Base-by-base conservation (phyloP, 1,284 basidiomycete species). In the Cutaneotrichosporon cavernicola region DNA sequence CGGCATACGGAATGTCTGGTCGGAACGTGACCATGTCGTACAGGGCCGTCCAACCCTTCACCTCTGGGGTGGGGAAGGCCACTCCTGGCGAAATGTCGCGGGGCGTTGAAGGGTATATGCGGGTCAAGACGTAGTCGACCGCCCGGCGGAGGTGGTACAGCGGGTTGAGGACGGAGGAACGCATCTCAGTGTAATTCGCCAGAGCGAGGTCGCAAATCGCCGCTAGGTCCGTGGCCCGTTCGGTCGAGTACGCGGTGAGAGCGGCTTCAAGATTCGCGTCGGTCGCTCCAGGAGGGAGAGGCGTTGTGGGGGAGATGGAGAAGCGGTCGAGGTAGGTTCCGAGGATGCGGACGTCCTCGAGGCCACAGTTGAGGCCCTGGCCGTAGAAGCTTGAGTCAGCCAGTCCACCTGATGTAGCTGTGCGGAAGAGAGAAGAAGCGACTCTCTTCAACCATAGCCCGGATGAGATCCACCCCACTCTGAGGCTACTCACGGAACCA, bases 11-110 rank as follows among this genome's bases (percentile, higher is more conserved):
- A 69, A 97, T 86, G 79, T 97, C 95, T 52, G 92, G 91, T 47
- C 93, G 86, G 83, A 99, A 99, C 46, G 96, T 97, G 69, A 97
- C 90, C 93, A 98, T 96, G 38, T 91, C 91, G 80, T 99, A 99
- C 60, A 97, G 84, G 58, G 92, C 91, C 63, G 92, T 85, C 96
- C 96, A 99, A 40, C 90, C 90, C 64, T 80, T 79, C 46, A 88
- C 86, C 61, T 83, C 78, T 59, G 78, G 68, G n/a, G 74, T 78
- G 1, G 78, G 79, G 75, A 81, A 81, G 10, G 76, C 74, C 21
- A 71, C 66, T 49, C 69, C 68, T 5, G 76, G 84, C 0, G 38
- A 11, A 69, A 68, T 62, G 63, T 84, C 87, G 65, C 88, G 76
- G 38, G 85, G 82, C 2, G 32, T 56, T 9, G 71, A 66, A 74